Percentiles rank a stretch among this genome's conserved stretches.
Evolutionary conservation across 345 rosid genomes (phyloP).

Genomic region (Hibiscus mutabilis): DNA sequence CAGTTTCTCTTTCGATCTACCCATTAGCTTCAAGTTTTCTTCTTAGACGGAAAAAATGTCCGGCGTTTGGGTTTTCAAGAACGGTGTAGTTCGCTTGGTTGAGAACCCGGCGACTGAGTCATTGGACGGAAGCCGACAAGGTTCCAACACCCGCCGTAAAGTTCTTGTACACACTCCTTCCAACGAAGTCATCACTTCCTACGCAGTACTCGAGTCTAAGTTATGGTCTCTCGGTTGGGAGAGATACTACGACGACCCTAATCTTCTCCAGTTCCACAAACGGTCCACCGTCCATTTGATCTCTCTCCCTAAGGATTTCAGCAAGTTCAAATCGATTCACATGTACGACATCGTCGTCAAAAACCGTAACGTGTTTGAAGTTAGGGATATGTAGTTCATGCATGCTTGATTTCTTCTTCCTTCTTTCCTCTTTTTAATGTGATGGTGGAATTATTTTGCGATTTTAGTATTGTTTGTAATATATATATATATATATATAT

Average conservation of each 20-base stretch:
- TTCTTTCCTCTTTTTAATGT: neutral
- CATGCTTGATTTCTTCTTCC: neutral
- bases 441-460: neutral
- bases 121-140: conserved; percentile 24
- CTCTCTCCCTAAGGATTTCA: conserved; percentile 68
- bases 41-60: conserved; percentile 34
- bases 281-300: conserved; percentile 53
- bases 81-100: conserved; percentile 60
- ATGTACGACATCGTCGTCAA: conserved; percentile 87
- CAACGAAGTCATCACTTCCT: conserved; percentile 58
- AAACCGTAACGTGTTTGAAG: conserved; percentile 62
- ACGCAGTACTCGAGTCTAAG: conserved; percentile 47
- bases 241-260: conserved; percentile 56
- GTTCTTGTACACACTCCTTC: conserved; percentile 51
- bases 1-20: neutral
- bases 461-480: neutral
- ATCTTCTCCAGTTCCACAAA: conserved; percentile 71
- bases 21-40: neutral
- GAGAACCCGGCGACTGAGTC: conserved; percentile 51
- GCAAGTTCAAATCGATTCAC: conserved; percentile 58
- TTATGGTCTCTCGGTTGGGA: conserved; percentile 68
- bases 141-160: conserved; percentile 26
- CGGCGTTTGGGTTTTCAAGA: conserved; percentile 76
- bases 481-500: neutral
- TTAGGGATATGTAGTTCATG: conserved; percentile 31